Percentiles rank a stretch among this genome's conserved stretches.
Conservation (phyloP, 768 basidiomycete species). For the Rhodotorula kratochvilovae region DNA sequence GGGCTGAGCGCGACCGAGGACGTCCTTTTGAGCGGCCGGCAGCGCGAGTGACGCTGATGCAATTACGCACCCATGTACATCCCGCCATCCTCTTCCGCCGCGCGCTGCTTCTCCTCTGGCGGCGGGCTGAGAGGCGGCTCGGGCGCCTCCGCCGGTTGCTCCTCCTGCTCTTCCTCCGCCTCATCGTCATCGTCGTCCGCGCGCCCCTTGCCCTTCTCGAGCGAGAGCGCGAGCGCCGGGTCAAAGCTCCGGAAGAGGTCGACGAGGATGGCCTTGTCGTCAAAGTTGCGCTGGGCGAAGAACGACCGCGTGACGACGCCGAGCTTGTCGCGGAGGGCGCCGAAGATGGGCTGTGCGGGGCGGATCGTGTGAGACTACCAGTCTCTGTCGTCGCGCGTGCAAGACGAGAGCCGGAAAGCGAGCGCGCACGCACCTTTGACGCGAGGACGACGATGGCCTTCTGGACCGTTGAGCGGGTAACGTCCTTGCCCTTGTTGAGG, state of each 20-base stretch:
- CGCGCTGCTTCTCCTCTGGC: neutral
- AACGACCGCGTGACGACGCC: slow-evolving; percentile 89
- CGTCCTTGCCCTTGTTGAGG: slow-evolving; percentile 69
- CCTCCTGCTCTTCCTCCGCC: neutral
- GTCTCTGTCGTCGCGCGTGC: too few species aligned
- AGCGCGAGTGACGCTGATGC: too few species aligned
- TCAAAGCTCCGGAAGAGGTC: slow-evolving; percentile 74
- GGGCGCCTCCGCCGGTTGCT: slow-evolving; percentile 34
- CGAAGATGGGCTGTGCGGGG: slow-evolving; percentile 74
- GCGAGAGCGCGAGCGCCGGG: neutral
- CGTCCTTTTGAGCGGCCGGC: too few species aligned
- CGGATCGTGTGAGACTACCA: too few species aligned
- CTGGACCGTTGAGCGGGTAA: slow-evolving; percentile 92
- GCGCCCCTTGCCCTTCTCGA: neutral
- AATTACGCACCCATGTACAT: slow-evolving; percentile 91
- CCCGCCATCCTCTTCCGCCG: slow-evolving; percentile 72
- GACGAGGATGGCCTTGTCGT: slow-evolving; percentile 77
- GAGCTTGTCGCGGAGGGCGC: slow-evolving; percentile 88
- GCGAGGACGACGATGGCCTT: slow-evolving; percentile 95
- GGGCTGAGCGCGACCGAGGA: neutral
- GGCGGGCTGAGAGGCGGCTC: slow-evolving; percentile 49
- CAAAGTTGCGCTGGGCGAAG: slow-evolving; percentile 89
- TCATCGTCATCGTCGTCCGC: neutral
- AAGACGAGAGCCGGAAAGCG: too few species aligned
- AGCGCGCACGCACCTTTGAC: slow-evolving; percentile 44